A percentile compares a stretch with the other conserved stretches of the same genome.
phyloP scores from a whole-genome alignment of 305 asterid species.

The Fraxinus baroniana region DNA sequence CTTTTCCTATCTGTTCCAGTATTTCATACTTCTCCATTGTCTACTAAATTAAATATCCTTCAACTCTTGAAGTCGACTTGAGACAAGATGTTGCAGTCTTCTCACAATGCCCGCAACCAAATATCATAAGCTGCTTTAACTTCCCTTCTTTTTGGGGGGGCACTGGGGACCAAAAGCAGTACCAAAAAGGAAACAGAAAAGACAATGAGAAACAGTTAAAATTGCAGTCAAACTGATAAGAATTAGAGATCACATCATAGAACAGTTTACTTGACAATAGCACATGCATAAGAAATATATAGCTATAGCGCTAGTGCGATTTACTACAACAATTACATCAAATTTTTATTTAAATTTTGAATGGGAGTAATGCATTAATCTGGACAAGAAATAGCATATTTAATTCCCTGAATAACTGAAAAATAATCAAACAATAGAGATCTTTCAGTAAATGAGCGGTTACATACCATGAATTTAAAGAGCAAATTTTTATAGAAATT shows the following conservation, averaged over 20 bases:
- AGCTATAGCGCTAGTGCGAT: slow-evolving; percentile 18
- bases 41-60: slow-evolving; percentile 22
- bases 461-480: slow-evolving; percentile 17
- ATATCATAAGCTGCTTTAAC: neutral
- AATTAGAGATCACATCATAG: slow-evolving; percentile 7
- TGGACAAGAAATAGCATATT: neutral
- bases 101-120: slow-evolving; percentile 16
- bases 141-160: neutral
- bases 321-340: slow-evolving; percentile 24
- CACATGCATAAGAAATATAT: neutral
- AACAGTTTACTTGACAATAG: slow-evolving; percentile 5
- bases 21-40: slow-evolving; percentile 83
- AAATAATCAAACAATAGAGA: slow-evolving; percentile 9
- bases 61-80: slow-evolving; percentile 7
- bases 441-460: slow-evolving; percentile 21
- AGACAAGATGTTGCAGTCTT: slow-evolving; percentile 26
- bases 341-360: slow-evolving; percentile 13
- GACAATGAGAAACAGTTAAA: slow-evolving; percentile 7
- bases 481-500: slow-evolving; percentile 12
- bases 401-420: slow-evolving; percentile 3
- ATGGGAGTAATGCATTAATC: slow-evolving; percentile 20
- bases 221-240: slow-evolving; percentile 11
- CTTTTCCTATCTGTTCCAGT: slow-evolving; percentile 91
- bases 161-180: neutral
- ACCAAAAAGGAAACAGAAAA: slow-evolving; percentile 4